Base-by-base conservation (phyloP, 2,329 filamentous ascomycete species). In the Aureobasidium uvarum region DNA sequence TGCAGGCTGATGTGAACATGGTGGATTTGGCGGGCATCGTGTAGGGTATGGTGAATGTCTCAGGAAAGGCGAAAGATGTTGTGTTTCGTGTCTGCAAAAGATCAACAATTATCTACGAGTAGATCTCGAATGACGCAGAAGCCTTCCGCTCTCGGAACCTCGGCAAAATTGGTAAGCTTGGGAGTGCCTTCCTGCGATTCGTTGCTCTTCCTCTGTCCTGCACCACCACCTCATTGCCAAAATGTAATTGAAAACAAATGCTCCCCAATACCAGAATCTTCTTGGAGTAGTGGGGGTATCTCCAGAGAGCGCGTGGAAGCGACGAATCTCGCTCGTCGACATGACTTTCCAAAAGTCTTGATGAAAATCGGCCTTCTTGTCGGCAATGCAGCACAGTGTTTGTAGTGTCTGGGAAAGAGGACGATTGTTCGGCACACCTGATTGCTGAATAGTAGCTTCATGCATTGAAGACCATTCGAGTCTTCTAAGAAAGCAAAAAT, bases 81-180 rank as follows among this genome's bases (percentile, higher is more conserved):
- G 38, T 45, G 16, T 11, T 60, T 46, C 14, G 31, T 48, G 43
- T 36, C 20, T 46, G 41, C 56, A 48, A 60, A 48, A 38, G 55
- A 59, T 59, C 23, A 28, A 48, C 56, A 48, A 60, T 60, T 36
- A 46, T 60, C 38, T 31, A 25, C 25, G 25, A 25, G 25, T 25
- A 39, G 43, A 31, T 23, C 14, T 58, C 54, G 56, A 48, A 60
- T 60, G 56, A 60, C 56, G 56, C 56, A 60, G 23, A 58, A 43
- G 54, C 54, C 39, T 25, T 51, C 38, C 39, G 38, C 38, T 60
- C 31, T 46, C 56, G 56, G 56, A 60, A 48, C 56, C 56, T 48
- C 56, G 56, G 56, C 56, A 38, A 28, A 60, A 60, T 60, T 60
- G 41, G 56, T 60, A 46, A 60, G 56, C 56, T 58, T 45, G 10